Evolutionary conservation across 192 early-diverging fungal genomes (phyloP).

Genomic region (Backusella morwellensis): DNA sequence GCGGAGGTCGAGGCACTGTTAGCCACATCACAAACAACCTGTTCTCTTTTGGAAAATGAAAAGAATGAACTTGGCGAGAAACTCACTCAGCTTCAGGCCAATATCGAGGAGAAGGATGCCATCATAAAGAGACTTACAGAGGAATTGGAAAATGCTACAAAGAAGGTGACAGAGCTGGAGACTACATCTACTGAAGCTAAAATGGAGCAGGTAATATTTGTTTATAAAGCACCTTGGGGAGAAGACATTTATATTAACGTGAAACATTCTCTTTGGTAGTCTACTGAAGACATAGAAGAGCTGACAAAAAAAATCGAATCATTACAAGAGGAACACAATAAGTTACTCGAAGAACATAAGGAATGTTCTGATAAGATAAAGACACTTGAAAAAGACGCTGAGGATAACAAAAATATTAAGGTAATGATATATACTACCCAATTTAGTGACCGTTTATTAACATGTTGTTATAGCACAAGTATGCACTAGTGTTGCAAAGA

Average conservation of each 20-base stretch:
- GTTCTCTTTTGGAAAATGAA: not conserved
- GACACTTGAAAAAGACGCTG: not conserved
- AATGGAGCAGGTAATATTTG: not conserved
- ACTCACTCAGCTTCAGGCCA: not conserved
- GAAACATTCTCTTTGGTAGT: not conserved
- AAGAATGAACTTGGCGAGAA: not conserved
- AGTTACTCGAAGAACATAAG: not conserved
- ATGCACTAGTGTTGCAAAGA: not conserved
- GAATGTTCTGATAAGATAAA: not conserved
- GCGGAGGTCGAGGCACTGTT: not conserved
- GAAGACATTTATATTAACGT: not conserved
- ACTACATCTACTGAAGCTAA: not conserved
- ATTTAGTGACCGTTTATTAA: not conserved
- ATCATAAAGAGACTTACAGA: not conserved
- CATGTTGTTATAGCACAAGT: not conserved
- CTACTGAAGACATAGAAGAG: not conserved
- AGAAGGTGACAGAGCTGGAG: not conserved
- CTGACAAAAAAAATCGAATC: not conserved
- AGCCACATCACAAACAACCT: not conserved
- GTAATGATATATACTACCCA: not conserved
- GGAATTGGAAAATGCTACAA: not conserved
- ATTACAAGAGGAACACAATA: not conserved
- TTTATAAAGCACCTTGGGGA: not conserved
- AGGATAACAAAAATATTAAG: not conserved
- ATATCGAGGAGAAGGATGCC: not conserved